Base-by-base conservation (phyloP, 371 early-diverging fungal genomes). In the Zancudomyces culisetae region DNA sequence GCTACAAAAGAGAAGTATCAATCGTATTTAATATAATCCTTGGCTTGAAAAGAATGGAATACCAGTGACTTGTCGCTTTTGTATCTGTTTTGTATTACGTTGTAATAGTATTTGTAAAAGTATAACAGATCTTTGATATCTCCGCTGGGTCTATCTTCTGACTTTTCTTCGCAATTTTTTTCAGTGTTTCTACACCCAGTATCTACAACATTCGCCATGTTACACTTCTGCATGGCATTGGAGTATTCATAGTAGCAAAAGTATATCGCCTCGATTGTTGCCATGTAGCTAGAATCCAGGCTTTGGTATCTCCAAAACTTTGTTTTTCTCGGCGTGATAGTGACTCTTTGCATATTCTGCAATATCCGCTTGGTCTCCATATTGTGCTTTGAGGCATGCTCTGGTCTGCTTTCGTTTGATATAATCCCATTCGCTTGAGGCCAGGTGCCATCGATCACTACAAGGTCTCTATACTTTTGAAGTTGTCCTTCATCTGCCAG, bases 391-490 rank as follows among this genome's bases (percentile, higher is more conserved):
- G 74, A 47, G 53, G 68, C 49, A 45, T 64, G 66, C 54, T 70
- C 53, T 30, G 75, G 56, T 30, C 57, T 40, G 19, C 70, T 57
- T 45, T 79, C 61, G 39, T 66, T 51, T 39, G 70, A 63, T 2
- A 79, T 71, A 71, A 94, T 90, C 24, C 71, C 70, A 47, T 70
- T 74, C 2, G 89, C 89, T 57, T 92, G 95, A 28, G 70, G 65
- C 95, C 95, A 90, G 10, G 92, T 90, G 21, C 91, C 92, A 61
- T 90, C 95, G 51, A 92, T 78, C 3, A 94, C 92, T 45, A 88
- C 69, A 18, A 90, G 55, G 42, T 75, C 70, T 56, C 86, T 83
- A 59, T 84, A 87, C 1, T 78, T 66, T 19, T 56, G 61, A 1
- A 75, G 72, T 27, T 74, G 69, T 40, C 85, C 76, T 27, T 83